Base-by-base conservation (phyloP, 345 rosid species). In the Citrus reticulata region DNA sequence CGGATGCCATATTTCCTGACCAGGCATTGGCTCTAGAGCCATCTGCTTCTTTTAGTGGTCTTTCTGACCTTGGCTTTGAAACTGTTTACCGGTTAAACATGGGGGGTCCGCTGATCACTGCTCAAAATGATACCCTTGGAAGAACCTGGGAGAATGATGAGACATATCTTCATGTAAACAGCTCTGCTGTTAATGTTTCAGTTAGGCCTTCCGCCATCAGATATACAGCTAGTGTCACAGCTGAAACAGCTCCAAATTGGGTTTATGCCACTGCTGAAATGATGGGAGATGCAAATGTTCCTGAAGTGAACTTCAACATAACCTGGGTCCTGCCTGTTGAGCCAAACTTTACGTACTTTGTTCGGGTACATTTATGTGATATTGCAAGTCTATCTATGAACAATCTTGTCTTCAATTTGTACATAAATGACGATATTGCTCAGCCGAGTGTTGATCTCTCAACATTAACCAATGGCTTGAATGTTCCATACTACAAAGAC, bases 341-440 rank as follows among this genome's bases (percentile, higher is more conserved):
- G 64, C 95, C 90, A 39, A 88, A 79, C 49, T 96, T 89, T 89
- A 85, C 83, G 82, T 96, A 96, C 82, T 90, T 96, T 46, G 93
- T 96, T 68, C 93, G 99, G 73, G 88, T 85, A 46, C 99, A 96
- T 88, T 88, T 96, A 85, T 94, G 99, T 73, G 99, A 96, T 78
- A 88, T 96, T 64, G 51, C 86, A 46, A 96, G 99, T 87, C 81
- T 80, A 62, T 77, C 97, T 68, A 74, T 96, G 84, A 93, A 94
- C 83, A 82, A 61, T 55, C 93, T 96, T 65, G 92, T 94, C 61
- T 96, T 96, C 84, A 90, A 90, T 74, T 86, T 96, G 5, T 96
- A 90, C 81, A 88, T 96, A 24, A 96, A 96, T 65, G 95, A 90
- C 49, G 92, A 91, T 85, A 82, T 68, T 63, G 98, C 98, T 68